phyloP scores from a whole-genome alignment of 2,329 filamentous ascomycete genomes.

The Diplodia corticola region DNA sequence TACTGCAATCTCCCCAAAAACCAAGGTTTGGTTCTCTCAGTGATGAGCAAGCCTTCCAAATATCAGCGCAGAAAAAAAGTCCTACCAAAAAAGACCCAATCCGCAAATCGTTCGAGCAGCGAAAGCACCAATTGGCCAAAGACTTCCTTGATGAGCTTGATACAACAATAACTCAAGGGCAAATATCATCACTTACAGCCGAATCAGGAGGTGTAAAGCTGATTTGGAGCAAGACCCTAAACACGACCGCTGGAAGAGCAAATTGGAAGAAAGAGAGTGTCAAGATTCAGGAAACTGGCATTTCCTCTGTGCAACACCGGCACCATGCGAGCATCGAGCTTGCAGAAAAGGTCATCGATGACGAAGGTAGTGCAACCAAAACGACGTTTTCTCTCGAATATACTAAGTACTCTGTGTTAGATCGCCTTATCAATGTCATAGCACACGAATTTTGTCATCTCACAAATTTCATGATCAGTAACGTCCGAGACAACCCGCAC shows the following conservation, averaged over 20 bases:
- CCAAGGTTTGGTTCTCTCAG: background rate
- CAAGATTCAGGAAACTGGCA: conserved; percentile 33
- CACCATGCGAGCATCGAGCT: conserved; percentile 82
- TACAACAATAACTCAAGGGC: conserved; percentile 59
- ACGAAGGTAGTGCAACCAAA: conserved; percentile 39
- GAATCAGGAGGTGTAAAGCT: conserved; percentile 70
- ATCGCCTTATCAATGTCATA: conserved; percentile 83
- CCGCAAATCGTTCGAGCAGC: conserved; percentile 59
- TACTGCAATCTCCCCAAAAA: conserved; percentile 37
- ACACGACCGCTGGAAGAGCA: conserved; percentile 69
- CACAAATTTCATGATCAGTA: conserved; percentile 84
- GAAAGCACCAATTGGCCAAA: conserved; percentile 64
- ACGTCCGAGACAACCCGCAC: conserved; percentile 74
- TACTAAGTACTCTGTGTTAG: conserved; percentile 25
- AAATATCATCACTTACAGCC: conserved; percentile 59
- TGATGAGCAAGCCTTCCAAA: conserved; percentile 19
- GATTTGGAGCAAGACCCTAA: conserved; percentile 75
- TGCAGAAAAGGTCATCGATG: conserved; percentile 82
- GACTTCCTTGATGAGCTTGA: conserved; percentile 71
- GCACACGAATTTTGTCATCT: conserved; percentile 97
- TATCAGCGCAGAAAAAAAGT: conserved; percentile 32
- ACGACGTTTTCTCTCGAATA: background rate
- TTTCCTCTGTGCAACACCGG: conserved; percentile 35
- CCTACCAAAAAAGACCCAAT: conserved; percentile 32
- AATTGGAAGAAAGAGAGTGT: conserved; percentile 52